phyloP scores from a whole-genome alignment of 306 rosid species.

The cucumber (Cucumis sativus) region DNA sequence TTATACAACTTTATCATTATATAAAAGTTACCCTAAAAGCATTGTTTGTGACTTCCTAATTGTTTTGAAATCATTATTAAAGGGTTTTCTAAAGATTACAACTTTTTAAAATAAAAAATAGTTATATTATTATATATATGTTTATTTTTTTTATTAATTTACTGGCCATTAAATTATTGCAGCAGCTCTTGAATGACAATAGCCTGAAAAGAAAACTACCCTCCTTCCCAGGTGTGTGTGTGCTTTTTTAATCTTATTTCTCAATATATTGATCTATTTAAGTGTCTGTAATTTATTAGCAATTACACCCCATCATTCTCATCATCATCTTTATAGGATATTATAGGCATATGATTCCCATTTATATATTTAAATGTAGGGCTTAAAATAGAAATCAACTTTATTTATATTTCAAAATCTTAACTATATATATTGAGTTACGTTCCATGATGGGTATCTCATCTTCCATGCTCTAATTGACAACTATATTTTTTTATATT shows the following conservation, averaged over 20 bases:
- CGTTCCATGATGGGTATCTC: no score
- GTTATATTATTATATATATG: background rate
- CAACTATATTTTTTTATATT: no score
- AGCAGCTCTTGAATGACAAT: slow-evolving; percentile 24
- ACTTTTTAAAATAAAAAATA: background rate
- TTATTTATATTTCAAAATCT: background rate
- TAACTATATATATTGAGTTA: background rate
- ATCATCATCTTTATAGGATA: background rate
- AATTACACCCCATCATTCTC: background rate
- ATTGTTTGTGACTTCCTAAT: slow-evolving; percentile 7
- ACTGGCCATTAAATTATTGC: background rate
- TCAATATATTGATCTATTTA: background rate
- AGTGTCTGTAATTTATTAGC: background rate
- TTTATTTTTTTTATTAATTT: background rate
- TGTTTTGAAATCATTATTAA: slow-evolving; percentile 14
- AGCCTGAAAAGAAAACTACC: slow-evolving; percentile 24
- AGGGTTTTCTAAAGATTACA: background rate
- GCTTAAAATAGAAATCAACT: background rate
- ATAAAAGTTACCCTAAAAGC: background rate
- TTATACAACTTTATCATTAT: slow-evolving; percentile 4
- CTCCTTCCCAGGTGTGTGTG: slow-evolving; percentile 16
- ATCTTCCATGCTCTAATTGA: no score
- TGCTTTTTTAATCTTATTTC: background rate
- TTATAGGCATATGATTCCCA: background rate
- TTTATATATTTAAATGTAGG: background rate